Conservation (phyloP, 441 rosid species). For the Brassica hybrid region DNA sequence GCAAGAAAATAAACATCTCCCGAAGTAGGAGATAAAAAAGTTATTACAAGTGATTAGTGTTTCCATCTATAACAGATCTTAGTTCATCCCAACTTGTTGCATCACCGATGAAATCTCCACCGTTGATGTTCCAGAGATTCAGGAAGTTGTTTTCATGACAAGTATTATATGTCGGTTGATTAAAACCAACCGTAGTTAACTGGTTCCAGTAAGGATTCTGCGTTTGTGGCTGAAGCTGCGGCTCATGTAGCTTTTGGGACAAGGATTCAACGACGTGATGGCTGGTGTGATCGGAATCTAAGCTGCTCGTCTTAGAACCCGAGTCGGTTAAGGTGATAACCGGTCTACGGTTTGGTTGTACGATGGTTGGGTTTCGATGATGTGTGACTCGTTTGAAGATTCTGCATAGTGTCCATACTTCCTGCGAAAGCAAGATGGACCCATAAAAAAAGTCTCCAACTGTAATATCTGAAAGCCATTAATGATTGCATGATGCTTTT, state of each 20-base stretch:
- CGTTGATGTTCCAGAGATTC: constrained; percentile 34
- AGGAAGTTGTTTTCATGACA: constrained; percentile 35
- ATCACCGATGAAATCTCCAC: constrained; percentile 41
- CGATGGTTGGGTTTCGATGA: constrained; percentile 23
- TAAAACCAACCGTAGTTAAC: constrained; percentile 14
- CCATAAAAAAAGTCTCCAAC: not conserved
- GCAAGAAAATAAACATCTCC: not conserved
- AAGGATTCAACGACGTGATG: constrained; percentile 29
- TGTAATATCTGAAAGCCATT: constrained; percentile 22
- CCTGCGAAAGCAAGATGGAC: constrained; percentile 49
- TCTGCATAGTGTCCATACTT: constrained; percentile 89
- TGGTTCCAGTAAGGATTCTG: constrained; percentile 32
- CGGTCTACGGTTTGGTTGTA: constrained; percentile 38
- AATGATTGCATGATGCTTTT: not conserved
- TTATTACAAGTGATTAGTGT: constrained; percentile 29
- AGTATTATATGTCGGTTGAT: constrained; percentile 24
- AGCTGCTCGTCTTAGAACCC: constrained; percentile 44
- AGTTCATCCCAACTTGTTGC: constrained; percentile 46
- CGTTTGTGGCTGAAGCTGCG: constrained; percentile 12
- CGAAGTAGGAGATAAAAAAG: not conserved
- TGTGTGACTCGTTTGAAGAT: constrained; percentile 65
- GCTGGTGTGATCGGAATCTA: constrained; percentile 44
- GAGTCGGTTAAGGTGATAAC: constrained; percentile 42
- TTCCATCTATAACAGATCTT: constrained; percentile 43
- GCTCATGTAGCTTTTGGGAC: constrained; percentile 22